Conservation (phyloP, 2,329 filamentous ascomycete genomes). For the Aspergillus pseudonomiae region DNA sequence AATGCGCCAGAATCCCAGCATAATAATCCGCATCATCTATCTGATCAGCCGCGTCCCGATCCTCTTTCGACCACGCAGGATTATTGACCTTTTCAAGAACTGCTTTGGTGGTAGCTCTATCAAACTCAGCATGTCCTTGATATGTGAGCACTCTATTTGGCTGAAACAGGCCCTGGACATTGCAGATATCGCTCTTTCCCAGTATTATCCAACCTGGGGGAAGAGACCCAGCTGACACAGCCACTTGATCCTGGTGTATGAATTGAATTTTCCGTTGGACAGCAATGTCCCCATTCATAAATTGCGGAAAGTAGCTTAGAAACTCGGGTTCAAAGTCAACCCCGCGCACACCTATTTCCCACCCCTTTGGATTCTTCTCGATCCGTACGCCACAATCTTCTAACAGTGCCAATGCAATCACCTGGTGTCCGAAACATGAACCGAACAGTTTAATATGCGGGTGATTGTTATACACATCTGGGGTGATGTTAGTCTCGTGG, state of each 20-base stretch:
- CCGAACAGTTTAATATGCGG: not conserved
- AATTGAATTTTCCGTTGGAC: not conserved
- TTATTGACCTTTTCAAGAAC: not conserved
- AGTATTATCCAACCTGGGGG: not conserved
- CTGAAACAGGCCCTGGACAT: not conserved
- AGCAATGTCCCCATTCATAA: fast-evolving
- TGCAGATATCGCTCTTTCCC: not conserved
- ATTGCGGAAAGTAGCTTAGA: not conserved
- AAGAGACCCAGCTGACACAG: not conserved
- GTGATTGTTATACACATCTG: not conserved
- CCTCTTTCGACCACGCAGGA: not conserved
- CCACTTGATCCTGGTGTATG: not conserved
- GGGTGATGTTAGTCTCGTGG: not conserved
- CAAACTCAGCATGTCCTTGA: not conserved
- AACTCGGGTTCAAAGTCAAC: not conserved
- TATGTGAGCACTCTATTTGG: not conserved
- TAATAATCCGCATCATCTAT: not conserved
- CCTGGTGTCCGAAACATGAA: not conserved
- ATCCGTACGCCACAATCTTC: not conserved
- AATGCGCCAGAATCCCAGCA: not conserved
- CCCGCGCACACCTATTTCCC: not conserved
- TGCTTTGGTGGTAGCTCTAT: not conserved
- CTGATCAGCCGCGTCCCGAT: not conserved
- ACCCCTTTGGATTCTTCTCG: not conserved
- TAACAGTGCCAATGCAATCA: not conserved